Conservation (phyloP, 2,329 filamentous ascomycete genomes). For the Arachnopeziza araneosa region DNA sequence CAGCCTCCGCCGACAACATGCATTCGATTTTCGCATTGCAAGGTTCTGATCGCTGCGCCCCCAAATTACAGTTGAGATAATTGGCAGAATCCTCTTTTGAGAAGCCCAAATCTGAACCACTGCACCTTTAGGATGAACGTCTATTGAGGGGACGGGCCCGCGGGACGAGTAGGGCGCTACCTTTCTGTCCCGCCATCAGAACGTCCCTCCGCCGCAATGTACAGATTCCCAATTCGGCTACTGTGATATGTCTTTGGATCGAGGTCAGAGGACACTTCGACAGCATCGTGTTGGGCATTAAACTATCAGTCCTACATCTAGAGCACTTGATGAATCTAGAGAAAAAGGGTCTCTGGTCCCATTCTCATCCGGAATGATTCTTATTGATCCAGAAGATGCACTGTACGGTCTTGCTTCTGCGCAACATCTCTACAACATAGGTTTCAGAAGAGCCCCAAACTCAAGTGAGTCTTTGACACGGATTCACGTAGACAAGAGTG, state of each 20-base stretch:
- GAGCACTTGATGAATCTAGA: background rate
- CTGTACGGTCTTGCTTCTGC: background rate
- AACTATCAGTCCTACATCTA: background rate
- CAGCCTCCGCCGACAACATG: no score
- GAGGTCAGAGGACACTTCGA: background rate
- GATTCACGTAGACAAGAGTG: background rate
- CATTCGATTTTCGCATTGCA: no score
- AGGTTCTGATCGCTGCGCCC: no score
- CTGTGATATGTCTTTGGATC: background rate
- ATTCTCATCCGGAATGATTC: background rate
- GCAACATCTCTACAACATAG: background rate
- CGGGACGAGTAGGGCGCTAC: no score
- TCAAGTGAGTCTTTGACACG: background rate
- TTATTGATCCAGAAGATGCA: background rate
- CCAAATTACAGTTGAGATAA: no score
- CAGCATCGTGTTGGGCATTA: background rate
- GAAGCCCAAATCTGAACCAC: no score
- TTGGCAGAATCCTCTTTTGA: no score
- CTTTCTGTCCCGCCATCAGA: no score
- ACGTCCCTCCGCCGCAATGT: no score
- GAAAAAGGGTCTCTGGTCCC: background rate
- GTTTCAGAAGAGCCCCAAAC: background rate
- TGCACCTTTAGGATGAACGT: no score
- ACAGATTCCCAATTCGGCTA: no score
- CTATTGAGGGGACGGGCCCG: no score